Evolutionary conservation across 169 alveolate genomes (phyloP), one percentile per base, ranked within the genome.

Genomic region (Eimeria necatrix): DNA sequence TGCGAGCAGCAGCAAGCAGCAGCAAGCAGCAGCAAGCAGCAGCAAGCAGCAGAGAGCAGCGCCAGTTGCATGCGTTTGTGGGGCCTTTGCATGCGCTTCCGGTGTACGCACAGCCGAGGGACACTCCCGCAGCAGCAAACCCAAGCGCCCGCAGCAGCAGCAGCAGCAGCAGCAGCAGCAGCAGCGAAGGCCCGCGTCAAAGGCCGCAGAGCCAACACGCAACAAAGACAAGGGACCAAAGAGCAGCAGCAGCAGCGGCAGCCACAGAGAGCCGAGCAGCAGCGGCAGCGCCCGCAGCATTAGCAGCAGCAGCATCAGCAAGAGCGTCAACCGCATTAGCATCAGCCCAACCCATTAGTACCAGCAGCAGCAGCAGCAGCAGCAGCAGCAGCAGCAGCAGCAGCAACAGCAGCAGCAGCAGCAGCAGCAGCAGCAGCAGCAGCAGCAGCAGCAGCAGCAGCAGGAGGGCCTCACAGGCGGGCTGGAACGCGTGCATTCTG

Each of bases 381-480:
- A n/a, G n/a, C n/a, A n/a, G n/a, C n/a, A n/a, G n/a, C n/a, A n/a
- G n/a, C n/a, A n/a, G n/a, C n/a, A n/a, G n/a, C n/a, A n/a, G n/a
- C n/a, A n/a, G n/a, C 73, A 61, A 26, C 73, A 61, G 73, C 73
- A 61, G 1, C 73, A 3, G n/a, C 73, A 61, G 24, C n/a, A 14
- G 12, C 46, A 61, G 7, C 73, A 8, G 1, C n/a, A 61, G 73
- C 73, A 61, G 6, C 73, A 61, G 2, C 73, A 61, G 3, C 73
- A 61, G n/a, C 73, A 61, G 73, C 73, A 61, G 73, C 73, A 61
- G 73, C 73, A 61, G 8, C 73, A 61, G 73, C 73, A 61, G 73
- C 73, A 61, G 73, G 41, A 61, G 0, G 0, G 73, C n/a, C n/a
- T 61, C n/a, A 61, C 73, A 26, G 8, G 73, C n/a, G 6, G 12